phyloP scores from a whole-genome alignment of 768 basidiomycete species.

The Rhodotorula babjevae region DNA sequence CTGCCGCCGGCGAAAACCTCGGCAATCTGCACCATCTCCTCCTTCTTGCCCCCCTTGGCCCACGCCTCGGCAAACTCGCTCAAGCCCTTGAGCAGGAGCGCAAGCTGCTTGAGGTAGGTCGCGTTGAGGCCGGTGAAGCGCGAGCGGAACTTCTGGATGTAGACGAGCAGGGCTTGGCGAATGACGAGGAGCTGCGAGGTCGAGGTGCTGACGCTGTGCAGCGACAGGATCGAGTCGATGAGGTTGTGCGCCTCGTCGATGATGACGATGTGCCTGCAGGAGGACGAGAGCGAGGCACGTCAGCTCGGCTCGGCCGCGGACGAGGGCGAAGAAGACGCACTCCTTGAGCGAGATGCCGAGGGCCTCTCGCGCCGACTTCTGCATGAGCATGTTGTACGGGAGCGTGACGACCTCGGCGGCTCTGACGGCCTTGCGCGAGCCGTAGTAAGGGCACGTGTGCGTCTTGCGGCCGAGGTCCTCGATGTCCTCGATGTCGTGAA shows the following conservation, averaged over 20 bases:
- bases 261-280: constrained; percentile 66
- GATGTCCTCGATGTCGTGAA: constrained; percentile 92
- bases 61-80: constrained; percentile 20
- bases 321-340: background rate
- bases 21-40: constrained; percentile 65
- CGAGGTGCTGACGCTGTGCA: constrained; percentile 69
- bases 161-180: constrained; percentile 67
- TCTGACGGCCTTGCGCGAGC: constrained; percentile 75
- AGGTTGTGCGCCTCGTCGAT: constrained; percentile 89
- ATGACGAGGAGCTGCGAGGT: constrained; percentile 59
- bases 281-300: constrained; percentile 8
- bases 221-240: constrained; percentile 65
- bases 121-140: constrained; percentile 67
- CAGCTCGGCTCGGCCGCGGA: constrained; percentile 56
- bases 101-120: constrained; percentile 72
- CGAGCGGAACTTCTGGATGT: constrained; percentile 71
- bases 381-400: constrained; percentile 87
- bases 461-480: constrained; percentile 64
- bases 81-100: constrained; percentile 59
- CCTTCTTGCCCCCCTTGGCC: constrained; percentile 41
- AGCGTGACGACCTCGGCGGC: constrained; percentile 82
- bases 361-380: constrained; percentile 73
- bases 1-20: constrained; percentile 65
- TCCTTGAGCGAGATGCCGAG: constrained; percentile 59
- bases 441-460: constrained; percentile 87